A percentile compares a stretch with the other conserved stretches of the same genome.
Evolutionary conservation across 257 asterid species (phyloP).

Genomic region (Nyctanthes arbortristis): DNA sequence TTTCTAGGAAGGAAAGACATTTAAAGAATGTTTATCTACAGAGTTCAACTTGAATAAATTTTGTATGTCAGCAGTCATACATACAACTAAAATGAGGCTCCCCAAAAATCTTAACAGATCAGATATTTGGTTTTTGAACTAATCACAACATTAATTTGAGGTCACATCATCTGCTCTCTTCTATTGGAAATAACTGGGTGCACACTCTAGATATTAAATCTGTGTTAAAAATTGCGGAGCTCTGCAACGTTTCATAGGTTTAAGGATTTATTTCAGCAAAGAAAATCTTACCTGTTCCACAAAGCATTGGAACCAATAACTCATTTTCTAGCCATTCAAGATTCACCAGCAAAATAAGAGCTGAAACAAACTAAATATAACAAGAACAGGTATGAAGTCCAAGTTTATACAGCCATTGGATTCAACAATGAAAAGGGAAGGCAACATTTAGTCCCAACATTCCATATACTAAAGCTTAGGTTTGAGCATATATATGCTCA

Average conservation of each 20-base stretch:
- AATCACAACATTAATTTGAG: neutral
- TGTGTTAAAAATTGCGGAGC: neutral
- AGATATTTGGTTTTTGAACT: neutral
- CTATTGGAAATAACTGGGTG: neutral
- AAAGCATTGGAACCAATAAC: too few species aligned
- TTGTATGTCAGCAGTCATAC: neutral
- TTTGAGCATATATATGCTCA: too few species aligned
- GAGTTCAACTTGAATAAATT: neutral
- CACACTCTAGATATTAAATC: neutral
- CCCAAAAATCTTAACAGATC: neutral
- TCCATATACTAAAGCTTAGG: too few species aligned
- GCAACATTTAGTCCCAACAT: neutral
- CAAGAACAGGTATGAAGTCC: neutral
- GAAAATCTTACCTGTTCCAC: too few species aligned
- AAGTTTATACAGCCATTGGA: neutral
- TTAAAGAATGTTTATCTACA: neutral
- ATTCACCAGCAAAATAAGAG: neutral
- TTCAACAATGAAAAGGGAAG: neutral
- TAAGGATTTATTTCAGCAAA: constrained; percentile 5
- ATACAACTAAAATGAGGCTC: neutral
- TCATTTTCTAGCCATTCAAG: neutral
- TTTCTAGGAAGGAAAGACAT: neutral
- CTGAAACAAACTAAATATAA: too few species aligned
- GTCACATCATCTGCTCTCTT: neutral
- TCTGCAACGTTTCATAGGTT: neutral